phyloP scores from a whole-genome alignment of 768 basidiomycete genomes.

The Agaricus sinodeliciosus region DNA sequence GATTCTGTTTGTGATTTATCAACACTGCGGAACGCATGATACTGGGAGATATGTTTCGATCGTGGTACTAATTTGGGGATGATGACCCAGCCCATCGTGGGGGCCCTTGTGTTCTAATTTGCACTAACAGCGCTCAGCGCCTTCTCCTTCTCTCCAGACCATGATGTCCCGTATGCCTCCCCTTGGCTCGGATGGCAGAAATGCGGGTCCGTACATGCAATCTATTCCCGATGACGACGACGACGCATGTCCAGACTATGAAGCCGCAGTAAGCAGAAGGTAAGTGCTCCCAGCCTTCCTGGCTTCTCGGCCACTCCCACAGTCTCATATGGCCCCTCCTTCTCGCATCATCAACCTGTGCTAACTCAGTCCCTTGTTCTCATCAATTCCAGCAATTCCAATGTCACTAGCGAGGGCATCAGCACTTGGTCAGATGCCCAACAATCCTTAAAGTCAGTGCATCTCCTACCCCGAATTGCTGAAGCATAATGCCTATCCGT shows the following conservation, averaged over 20 bases:
- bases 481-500: constrained; percentile 7
- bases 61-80: neutral
- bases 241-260: constrained; percentile 34
- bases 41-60: no score
- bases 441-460: constrained; percentile 20
- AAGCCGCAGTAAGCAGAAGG: constrained; percentile 33
- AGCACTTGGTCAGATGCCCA: constrained; percentile 14
- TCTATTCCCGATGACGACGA: constrained; percentile 22
- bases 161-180: constrained; percentile 12
- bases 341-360: constrained; percentile 3
- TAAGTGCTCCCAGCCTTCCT: constrained; percentile 13
- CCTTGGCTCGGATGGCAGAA: no score
- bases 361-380: constrained; percentile 1
- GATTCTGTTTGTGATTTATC: no score
- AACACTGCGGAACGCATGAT: no score
- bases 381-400: constrained; percentile 19
- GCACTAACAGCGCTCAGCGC: neutral
- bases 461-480: constrained; percentile 3
- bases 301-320: constrained; percentile 12
- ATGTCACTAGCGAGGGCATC: constrained; percentile 17
- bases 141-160: constrained; percentile 8
- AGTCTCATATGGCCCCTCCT: constrained; percentile 5
- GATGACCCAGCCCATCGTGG: neutral
- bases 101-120: neutral
- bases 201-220: neutral